Evolutionary conservation across 176 grass and related monocot species (phyloP).

Genomic region (Secale cereale): DNA sequence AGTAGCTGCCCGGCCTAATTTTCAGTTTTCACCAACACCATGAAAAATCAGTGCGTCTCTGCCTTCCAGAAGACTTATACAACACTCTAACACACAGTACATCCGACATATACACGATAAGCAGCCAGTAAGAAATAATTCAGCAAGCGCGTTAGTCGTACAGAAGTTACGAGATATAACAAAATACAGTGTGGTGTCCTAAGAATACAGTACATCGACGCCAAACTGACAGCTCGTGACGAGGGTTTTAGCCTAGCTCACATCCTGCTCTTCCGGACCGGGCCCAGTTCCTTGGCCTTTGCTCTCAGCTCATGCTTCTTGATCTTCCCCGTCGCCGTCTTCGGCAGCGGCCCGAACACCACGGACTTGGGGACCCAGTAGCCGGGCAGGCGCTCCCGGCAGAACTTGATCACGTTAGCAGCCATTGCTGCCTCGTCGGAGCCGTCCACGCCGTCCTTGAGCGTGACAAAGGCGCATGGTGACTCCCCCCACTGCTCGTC

Average conservation of each 20-base stretch:
- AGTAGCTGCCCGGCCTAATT: too few species aligned
- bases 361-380: conserved; percentile 98
- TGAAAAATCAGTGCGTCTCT: background rate
- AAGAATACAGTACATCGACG: background rate
- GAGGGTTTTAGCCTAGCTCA: conserved; percentile 19
- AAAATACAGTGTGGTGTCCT: background rate
- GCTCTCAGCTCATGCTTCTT: conserved; percentile 90
- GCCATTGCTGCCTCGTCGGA: conserved; percentile 51
- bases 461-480: conserved; percentile 78
- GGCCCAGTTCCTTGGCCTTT: conserved; percentile 78
- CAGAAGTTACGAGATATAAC: background rate
- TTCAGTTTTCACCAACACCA: background rate
- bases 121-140: background rate
- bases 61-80: background rate
- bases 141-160: background rate
- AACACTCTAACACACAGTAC: background rate
- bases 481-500: conserved; percentile 96
- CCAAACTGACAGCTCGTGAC: background rate
- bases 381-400: conserved; percentile 68
- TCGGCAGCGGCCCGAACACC: conserved; percentile 82
- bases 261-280: conserved; percentile 73
- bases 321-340: conserved; percentile 95
- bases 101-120: background rate
- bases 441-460: conserved; percentile 49
- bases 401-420: conserved; percentile 64